Percentiles rank a stretch among this genome's conserved stretches.
phyloP scores from a whole-genome alignment of 1,139 yeast species.

The Arxiozyma slooffiae region DNA sequence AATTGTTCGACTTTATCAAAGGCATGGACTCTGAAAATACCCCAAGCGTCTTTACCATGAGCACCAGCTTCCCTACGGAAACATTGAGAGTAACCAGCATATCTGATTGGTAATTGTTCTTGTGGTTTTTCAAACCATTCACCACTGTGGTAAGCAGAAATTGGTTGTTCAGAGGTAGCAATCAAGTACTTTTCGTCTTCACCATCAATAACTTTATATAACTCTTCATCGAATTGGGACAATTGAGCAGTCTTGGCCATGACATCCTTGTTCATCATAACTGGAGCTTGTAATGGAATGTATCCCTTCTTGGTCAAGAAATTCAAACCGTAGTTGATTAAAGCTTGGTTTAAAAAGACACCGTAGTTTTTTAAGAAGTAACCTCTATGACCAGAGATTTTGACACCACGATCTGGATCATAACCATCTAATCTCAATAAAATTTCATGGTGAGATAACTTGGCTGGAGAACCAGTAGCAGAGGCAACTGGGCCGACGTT shows the following conservation, averaged over 20 bases:
- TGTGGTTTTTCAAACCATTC: conserved; percentile 99
- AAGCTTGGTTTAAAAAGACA: conserved; percentile 94
- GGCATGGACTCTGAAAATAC: conserved; percentile 97
- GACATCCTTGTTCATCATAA: conserved; percentile 98
- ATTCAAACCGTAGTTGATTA: conserved; percentile 87
- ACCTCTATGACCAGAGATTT: conserved; percentile 97
- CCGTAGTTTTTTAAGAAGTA: conserved; percentile 91
- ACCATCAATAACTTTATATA: conserved; percentile 94
- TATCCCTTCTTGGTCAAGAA: conserved; percentile 75
- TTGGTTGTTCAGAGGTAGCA: conserved; percentile 99
- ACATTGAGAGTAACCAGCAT: conserved; percentile 97
- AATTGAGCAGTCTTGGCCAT: conserved; percentile 99
- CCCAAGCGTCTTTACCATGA: conserved; percentile 99
- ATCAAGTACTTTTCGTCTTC: conserved; percentile 94
- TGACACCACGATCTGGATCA: conserved; percentile 98
- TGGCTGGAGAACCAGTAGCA: conserved; percentile 66
- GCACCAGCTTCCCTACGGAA: conserved; percentile 99
- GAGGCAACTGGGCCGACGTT: conserved; percentile 56
- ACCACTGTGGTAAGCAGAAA: conserved; percentile 92
- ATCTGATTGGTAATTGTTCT: conserved; percentile 90
- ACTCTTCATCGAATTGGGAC: conserved; percentile 95
- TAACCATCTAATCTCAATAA: conserved; percentile 90
- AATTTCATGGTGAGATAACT: conserved; percentile 89
- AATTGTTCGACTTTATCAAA: conserved; percentile 98
- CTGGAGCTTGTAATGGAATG: conserved; percentile 94